phyloP scores from a whole-genome alignment of 352 stramenopile genomes.

The Globisporangium alternatum region DNA sequence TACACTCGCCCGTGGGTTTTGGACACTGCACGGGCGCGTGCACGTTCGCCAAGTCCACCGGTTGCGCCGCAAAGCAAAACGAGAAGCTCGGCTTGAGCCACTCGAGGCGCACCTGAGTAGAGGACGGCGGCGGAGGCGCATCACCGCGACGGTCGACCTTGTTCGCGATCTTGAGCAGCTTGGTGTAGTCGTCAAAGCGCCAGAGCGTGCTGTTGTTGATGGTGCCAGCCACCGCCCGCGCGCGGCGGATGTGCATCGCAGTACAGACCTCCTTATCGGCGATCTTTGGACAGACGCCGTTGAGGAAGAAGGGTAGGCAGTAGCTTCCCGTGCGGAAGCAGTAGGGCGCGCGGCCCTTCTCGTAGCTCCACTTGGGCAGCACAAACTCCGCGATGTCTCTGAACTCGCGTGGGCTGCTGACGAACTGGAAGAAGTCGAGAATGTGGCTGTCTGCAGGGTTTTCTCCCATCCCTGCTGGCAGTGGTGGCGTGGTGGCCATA shows the following conservation, averaged over 20 bases:
- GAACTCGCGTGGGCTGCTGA: constrained; percentile 1
- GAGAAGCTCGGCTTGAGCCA: constrained; percentile 28
- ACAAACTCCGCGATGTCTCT: constrained; percentile 14
- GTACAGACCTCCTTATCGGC: constrained; percentile 33
- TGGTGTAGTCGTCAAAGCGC: constrained; percentile 41
- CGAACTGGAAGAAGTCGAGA: constrained; percentile 11
- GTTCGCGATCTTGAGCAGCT: constrained; percentile 21
- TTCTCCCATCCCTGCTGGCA: background rate
- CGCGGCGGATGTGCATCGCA: constrained; percentile 34
- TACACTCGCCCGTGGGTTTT: constrained; percentile 31
- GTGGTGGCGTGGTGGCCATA: background rate
- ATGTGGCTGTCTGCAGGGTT: background rate
- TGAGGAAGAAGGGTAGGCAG: constrained; percentile 47
- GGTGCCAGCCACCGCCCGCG: background rate
- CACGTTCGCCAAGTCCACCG: constrained; percentile 16
- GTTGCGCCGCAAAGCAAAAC: constrained; percentile 37
- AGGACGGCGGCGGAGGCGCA: background rate
- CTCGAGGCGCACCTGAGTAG: background rate
- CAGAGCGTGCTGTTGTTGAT: constrained; percentile 17
- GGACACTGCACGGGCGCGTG: constrained; percentile 29
- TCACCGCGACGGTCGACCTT: constrained; percentile 9
- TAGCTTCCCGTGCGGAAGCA: constrained; percentile 54
- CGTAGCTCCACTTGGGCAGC: constrained; percentile 43
- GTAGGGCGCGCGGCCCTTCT: constrained; percentile 47
- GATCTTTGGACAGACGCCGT: constrained; percentile 37